These are phyloP conservation scores for Crithidia thermophila DNA, from an alignment of 208 protist species.

Conservation along the genomic window DNA sequence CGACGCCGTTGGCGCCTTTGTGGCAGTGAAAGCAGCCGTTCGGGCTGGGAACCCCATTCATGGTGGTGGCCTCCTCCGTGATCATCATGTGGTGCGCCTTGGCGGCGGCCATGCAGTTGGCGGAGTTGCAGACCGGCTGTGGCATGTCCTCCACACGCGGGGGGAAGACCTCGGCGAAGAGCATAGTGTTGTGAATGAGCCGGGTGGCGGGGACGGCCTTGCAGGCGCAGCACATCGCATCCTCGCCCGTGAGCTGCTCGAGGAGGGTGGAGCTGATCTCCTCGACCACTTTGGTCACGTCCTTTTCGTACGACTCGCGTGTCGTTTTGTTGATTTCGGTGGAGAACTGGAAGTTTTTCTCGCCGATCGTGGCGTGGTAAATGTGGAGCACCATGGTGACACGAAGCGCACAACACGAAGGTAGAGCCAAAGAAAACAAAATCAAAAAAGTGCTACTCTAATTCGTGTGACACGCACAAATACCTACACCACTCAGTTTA, in stretches of 20 bases:
- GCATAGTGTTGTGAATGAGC: slow-evolving; percentile 67
- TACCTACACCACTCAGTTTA: too few relatives aligned
- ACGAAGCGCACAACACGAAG: not conserved
- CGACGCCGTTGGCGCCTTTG: slow-evolving; percentile 10
- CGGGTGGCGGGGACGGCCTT: slow-evolving; percentile 36
- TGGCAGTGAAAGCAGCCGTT: slow-evolving; percentile 58
- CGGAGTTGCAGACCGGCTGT: slow-evolving; percentile 43
- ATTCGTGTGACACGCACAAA: slow-evolving; percentile 16
- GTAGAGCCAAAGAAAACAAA: slow-evolving; percentile 10
- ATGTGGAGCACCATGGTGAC: slow-evolving; percentile 51
- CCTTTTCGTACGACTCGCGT: slow-evolving; percentile 34
- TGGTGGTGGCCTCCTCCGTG: slow-evolving; percentile 42
- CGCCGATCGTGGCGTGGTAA: slow-evolving; percentile 55
- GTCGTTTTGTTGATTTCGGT: slow-evolving; percentile 44
- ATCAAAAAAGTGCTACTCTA: not conserved
- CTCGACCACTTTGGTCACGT: slow-evolving; percentile 36
- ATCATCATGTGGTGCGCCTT: slow-evolving; percentile 46
- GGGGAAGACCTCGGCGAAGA: slow-evolving; percentile 46
- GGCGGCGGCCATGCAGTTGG: slow-evolving; percentile 38
- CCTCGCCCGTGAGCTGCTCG: slow-evolving; percentile 39
- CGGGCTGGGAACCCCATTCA: slow-evolving; percentile 20
- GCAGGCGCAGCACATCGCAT: slow-evolving; percentile 46
- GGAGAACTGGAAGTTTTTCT: slow-evolving; percentile 64
- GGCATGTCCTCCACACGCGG: slow-evolving; percentile 62
- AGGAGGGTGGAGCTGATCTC: slow-evolving; percentile 56